These are phyloP conservation scores for Nadsonia fulvescens DNA, from an alignment of 805 yeast species.

Conservation along the genomic window DNA sequence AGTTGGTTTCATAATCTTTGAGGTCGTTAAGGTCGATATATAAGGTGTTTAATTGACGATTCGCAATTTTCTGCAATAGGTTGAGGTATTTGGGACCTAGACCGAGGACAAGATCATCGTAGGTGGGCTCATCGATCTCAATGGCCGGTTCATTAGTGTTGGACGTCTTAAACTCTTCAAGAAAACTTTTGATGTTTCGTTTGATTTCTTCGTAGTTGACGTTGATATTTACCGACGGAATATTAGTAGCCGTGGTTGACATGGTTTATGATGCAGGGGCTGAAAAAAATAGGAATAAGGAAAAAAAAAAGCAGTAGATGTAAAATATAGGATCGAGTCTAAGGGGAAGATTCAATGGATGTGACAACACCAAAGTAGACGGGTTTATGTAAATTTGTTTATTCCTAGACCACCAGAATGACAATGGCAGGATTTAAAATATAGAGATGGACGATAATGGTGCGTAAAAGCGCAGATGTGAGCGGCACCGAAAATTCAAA, in stretches of 20 bases:
- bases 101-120: conserved; percentile 4
- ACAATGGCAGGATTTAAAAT: no score
- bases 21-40: conserved; percentile 74
- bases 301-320: no score
- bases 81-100: conserved; percentile 44
- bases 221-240: conserved; percentile 52
- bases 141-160: conserved; percentile 10
- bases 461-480: no score
- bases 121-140: conserved; percentile 15
- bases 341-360: no score
- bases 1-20: conserved; percentile 40
- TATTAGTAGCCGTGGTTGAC: conserved; percentile 18
- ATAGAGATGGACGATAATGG: no score
- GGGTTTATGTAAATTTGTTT: no score
- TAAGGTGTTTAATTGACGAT: conserved; percentile 56
- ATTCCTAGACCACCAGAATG: no score
- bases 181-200: conserved; percentile 41
- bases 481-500: no score
- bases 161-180: conserved; percentile 43
- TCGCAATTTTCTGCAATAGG: conserved; percentile 61
- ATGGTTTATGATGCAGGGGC: no score
- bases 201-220: conserved; percentile 56
- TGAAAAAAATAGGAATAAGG: no score
- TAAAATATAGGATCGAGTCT: no score
- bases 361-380: no score